phyloP scores from a whole-genome alignment of 192 early-diverging fungal species.

The Entomortierella beljakovae region DNA sequence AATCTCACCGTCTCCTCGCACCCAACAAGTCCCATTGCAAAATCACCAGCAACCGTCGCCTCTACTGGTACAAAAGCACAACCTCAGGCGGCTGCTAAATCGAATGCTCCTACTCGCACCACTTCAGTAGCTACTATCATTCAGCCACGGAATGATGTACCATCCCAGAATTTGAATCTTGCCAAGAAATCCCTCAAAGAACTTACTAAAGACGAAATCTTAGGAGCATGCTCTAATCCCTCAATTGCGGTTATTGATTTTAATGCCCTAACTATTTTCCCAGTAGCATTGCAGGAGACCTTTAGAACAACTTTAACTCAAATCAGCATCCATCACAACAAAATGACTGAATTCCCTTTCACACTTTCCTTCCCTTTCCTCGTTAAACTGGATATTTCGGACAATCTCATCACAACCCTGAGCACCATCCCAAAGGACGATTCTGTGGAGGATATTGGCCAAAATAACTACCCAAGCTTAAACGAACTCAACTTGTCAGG shows the following conservation, averaged over 20 bases:
- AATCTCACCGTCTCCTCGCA: slow-evolving; percentile 27
- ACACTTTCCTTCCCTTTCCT: slow-evolving; percentile 53
- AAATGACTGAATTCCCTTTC: slow-evolving; percentile 57
- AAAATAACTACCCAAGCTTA: slow-evolving; percentile 57
- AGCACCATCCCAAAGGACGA: neutral
- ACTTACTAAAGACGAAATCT: slow-evolving; percentile 40
- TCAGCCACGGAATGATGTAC: slow-evolving; percentile 11
- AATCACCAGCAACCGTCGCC: neutral
- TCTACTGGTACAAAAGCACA: slow-evolving; percentile 1
- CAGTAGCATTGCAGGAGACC: slow-evolving; percentile 23
- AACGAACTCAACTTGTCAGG: slow-evolving; percentile 53
- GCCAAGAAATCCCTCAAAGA: slow-evolving; percentile 53
- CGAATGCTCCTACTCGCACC: neutral
- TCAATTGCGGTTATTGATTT: slow-evolving; percentile 40
- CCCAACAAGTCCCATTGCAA: neutral
- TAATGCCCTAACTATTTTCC: slow-evolving; percentile 44
- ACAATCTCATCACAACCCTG: slow-evolving; percentile 56
- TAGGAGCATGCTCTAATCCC: slow-evolving; percentile 32
- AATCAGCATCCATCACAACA: slow-evolving; percentile 64
- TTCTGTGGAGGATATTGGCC: slow-evolving; percentile 18
- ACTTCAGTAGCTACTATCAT: neutral
- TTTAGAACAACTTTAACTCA: slow-evolving; percentile 52
- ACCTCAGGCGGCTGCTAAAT: neutral
- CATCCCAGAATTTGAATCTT: slow-evolving; percentile 54
- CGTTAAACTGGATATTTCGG: slow-evolving; percentile 55